Evolutionary conservation across 495 filamentous ascomycete genomes (phyloP), one percentile per base, ranked within the genome.

Genomic region (Penicillium canariense): DNA sequence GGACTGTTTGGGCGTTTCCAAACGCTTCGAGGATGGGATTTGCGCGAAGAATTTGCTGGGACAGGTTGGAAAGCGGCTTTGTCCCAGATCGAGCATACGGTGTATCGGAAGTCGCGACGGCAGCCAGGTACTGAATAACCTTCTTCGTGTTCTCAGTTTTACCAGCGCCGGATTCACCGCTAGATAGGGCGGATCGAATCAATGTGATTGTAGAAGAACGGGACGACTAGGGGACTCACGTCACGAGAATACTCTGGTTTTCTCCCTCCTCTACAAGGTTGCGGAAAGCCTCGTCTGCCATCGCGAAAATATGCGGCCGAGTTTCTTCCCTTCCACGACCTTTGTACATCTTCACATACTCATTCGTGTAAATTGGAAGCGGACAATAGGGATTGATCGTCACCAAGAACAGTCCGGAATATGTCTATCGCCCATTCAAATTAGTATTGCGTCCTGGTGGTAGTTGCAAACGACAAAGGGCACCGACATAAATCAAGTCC

Each of bases 101-200:
- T 4, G 86, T 87, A 48, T 95, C 90, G 1, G 90, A 85, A 20
- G 87, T 87, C 4, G 95, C 95, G 32, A 97, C 93, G 12, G 92
- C 92, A 18, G 95, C 95, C 42, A 99, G 82, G 69, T 97, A 99
- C 58, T 99, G 95, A 49, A 99, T 99, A 45, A 99, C 95, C 71
- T 99, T 99, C 66, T 99, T 99, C 2, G 95, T 99, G 59, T 99
- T 99, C 68, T 99, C 95, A 0, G 95, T 99, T 73, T 99, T 99
- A 57, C 95, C 95, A 25, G 95, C 95, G 58, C 95, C 95, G 18
- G 95, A 99, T 73, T 99, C 95, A 68, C 95, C 95, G 27, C 81
- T 84, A 48, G 15, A 40, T 28, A 3, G 15, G 5, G n/a, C 25
- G 40, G 47, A 17, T 62, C 39, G 49, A 34, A n/a, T 67, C 39